These are phyloP conservation scores for Exophiala spinifera DNA, from an alignment of 2,329 filamentous ascomycete species.

Conservation along the genomic window DNA sequence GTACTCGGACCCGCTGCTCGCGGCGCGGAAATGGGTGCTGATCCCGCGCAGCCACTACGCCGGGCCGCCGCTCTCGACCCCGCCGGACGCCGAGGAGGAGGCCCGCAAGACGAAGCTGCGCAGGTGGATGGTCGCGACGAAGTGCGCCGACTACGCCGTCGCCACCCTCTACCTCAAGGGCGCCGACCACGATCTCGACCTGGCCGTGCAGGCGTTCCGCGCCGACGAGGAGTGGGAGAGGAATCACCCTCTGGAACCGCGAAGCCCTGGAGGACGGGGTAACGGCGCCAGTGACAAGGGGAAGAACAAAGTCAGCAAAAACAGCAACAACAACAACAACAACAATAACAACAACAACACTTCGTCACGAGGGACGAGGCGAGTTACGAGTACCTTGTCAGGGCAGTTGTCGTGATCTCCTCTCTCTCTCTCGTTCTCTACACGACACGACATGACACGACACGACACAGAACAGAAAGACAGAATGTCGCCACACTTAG, in stretches of 20 bases:
- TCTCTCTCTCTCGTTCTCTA: no score
- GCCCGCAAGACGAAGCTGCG: slow-evolving; percentile 69
- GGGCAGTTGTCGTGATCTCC: slow-evolving; percentile 23
- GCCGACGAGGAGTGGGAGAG: slow-evolving; percentile 75
- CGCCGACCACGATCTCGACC: slow-evolving; percentile 62
- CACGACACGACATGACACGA: no score
- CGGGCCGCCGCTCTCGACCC: slow-evolving; percentile 41
- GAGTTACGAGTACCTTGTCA: slow-evolving; percentile 9
- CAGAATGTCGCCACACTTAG: no score
- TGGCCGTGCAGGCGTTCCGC: slow-evolving; percentile 61
- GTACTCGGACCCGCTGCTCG: slow-evolving; percentile 67
- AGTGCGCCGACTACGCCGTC: slow-evolving; percentile 61
- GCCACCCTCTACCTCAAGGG: slow-evolving; percentile 70
- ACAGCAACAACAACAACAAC: no score
- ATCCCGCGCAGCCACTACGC: slow-evolving; percentile 71
- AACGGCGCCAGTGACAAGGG: slow-evolving; percentile 38
- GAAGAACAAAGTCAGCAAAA: slow-evolving; percentile 22
- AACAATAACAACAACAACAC: no score
- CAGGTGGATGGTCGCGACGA: slow-evolving; percentile 75
- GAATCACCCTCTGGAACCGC: slow-evolving; percentile 64
- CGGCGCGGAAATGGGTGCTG: slow-evolving; percentile 65
- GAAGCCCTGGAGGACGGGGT: no score
- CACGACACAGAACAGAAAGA: no score
- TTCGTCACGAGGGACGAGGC: not conserved
- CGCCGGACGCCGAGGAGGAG: slow-evolving; percentile 57